Base-by-base conservation (phyloP, 2,329 filamentous ascomycete species). In the Cladosporium sp. region DNA sequence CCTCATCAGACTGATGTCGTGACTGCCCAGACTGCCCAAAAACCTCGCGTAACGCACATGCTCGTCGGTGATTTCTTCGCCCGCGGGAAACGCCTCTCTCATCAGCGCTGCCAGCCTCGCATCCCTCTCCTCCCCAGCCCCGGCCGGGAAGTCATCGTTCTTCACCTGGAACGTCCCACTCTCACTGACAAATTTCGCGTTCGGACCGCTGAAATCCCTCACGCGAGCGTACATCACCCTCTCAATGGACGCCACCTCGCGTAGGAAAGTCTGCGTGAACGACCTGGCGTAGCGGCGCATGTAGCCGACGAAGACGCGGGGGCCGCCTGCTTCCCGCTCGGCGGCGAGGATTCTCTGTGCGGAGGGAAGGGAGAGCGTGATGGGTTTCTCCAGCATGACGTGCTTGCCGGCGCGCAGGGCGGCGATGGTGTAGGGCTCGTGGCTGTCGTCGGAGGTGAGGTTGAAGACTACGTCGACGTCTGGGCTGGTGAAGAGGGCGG, bases 221-320 rank as follows among this genome's bases (percentile, higher is more conserved):
- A 77, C 71, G 1, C 80, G 68, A 0, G 76, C 81, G 56, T 85
- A 84, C 17, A 73, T 64, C 11, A 85, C 78, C 42, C 74, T 70
- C 0, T 70, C 72, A 27, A 83, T 72, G 0, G 63, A 65, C 0
- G 68, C 73, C 0, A 85, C 67, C 54, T 85, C 81, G 7, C 68
- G 62, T 52, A 74, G 68, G 36, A 84, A 72, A 0, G 77, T 74
- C 19, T 78, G 70, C 0, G 71, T 64, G 55, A 83, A 83, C 0
- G 74, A 72, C 0, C 76, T 66, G 0, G 82, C 80, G 58, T 83
- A 83, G n/a, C 82, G 72, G 17, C 82, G 70, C 72, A 82, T 82
- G 50, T 79, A 82, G 2, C 80, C 80, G 0, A 85, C 78, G 58
- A 85, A 80, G 2, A 83, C 71, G 24, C 63, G 70, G 4, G 66